Conservation (phyloP, 805 yeast species). For the Ogataea glucozyma region DNA sequence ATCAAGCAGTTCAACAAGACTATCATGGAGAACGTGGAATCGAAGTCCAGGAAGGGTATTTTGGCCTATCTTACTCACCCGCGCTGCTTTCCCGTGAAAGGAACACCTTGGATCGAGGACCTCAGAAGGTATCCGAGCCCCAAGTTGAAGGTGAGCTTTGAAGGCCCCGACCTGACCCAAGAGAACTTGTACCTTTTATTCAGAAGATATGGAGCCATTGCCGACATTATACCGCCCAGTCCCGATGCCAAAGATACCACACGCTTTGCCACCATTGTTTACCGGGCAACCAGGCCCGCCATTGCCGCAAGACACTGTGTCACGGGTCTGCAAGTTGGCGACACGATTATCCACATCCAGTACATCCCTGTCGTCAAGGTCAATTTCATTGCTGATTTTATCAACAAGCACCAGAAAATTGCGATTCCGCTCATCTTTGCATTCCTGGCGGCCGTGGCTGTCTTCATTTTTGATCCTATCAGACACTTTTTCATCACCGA, state of each 20-base stretch:
- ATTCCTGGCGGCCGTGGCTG: slow-evolving; percentile 76
- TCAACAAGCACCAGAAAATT: slow-evolving; percentile 76
- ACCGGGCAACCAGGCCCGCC: slow-evolving; percentile 62
- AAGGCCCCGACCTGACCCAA: slow-evolving; percentile 74
- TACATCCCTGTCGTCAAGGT: slow-evolving; percentile 60
- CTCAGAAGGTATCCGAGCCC: slow-evolving; percentile 72
- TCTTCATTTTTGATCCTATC: slow-evolving; percentile 88
- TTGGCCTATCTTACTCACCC: slow-evolving; percentile 50
- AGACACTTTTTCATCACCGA: slow-evolving; percentile 75
- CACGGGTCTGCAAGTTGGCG: slow-evolving; percentile 70
- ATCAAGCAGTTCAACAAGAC: slow-evolving; percentile 53
- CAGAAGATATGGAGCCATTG: slow-evolving; percentile 83
- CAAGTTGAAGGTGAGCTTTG: slow-evolving; percentile 64
- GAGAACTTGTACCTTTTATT: slow-evolving; percentile 77
- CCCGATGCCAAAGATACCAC: slow-evolving; percentile 48
- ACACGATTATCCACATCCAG: slow-evolving; percentile 70
- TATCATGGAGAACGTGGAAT: slow-evolving; percentile 42
- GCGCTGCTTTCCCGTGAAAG: slow-evolving; percentile 73
- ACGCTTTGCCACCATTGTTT: slow-evolving; percentile 54
- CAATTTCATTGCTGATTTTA: slow-evolving; percentile 54
- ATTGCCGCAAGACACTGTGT: slow-evolving; percentile 88
- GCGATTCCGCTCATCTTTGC: slow-evolving; percentile 82
- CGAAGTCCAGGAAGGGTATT: slow-evolving; percentile 31
- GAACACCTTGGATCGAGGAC: slow-evolving; percentile 96
- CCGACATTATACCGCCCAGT: slow-evolving; percentile 65